phyloP scores from a whole-genome alignment of 1,284 basidiomycete species.

The Coniferiporia sulphurascens region DNA sequence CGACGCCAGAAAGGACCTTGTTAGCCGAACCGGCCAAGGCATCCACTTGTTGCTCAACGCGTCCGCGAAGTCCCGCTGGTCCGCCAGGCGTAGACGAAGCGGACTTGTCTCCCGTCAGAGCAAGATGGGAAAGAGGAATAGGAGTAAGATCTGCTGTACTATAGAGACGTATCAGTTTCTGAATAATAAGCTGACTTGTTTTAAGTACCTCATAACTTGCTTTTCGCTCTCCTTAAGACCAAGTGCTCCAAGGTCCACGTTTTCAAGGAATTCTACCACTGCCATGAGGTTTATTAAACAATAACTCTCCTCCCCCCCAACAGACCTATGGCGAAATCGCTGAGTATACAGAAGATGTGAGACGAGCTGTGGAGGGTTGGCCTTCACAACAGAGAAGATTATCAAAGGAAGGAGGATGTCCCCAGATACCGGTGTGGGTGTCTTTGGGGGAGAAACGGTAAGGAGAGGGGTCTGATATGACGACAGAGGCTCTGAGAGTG shows the following conservation, averaged over 20 bases:
- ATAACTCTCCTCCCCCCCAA: constrained; percentile 83
- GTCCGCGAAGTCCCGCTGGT: constrained; percentile 56
- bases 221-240: constrained; percentile 68
- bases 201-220: constrained; percentile 47
- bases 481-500: constrained; percentile 1
- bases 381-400: constrained; percentile 87
- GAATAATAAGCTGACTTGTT: not conserved
- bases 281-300: constrained; percentile 93
- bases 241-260: constrained; percentile 80
- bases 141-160: constrained; percentile 75
- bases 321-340: constrained; percentile 71
- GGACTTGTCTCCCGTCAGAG: constrained; percentile 24
- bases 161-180: constrained; percentile 12
- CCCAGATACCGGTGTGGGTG: constrained; percentile 52
- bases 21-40: constrained; percentile 80
- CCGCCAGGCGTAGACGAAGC: constrained; percentile 27
- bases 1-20: constrained; percentile 80
- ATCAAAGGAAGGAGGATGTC: constrained; percentile 85
- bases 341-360: constrained; percentile 86
- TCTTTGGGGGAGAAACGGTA: constrained; percentile 28
- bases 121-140: constrained; percentile 52
- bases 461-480: constrained; percentile 21
- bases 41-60: constrained; percentile 79
- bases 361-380: constrained; percentile 80
- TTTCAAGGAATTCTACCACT: constrained; percentile 90